Evolutionary conservation across 192 early-diverging fungal genomes (phyloP).

Genomic region (Coemansia aciculifera): DNA sequence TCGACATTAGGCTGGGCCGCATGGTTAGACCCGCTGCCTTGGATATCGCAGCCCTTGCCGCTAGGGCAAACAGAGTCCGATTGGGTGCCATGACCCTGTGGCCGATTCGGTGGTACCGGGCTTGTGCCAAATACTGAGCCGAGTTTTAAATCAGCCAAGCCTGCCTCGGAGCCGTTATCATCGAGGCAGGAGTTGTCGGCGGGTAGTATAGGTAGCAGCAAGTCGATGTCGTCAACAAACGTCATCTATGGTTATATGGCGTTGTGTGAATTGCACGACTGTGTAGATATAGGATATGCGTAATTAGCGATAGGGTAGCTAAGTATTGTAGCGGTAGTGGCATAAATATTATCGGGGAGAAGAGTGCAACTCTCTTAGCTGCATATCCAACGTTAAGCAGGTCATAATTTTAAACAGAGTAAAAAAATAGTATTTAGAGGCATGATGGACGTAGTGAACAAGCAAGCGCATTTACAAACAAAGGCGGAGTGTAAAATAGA

Average conservation of each 20-base stretch:
- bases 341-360: not conserved
- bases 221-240: conserved; percentile 12
- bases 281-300: not conserved
- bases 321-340: not conserved
- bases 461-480: not conserved
- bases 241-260: not conserved
- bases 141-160: not conserved
- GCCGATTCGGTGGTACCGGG: not conserved
- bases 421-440: not conserved
- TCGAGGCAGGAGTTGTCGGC: not conserved
- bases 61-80: not conserved
- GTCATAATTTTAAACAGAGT: not conserved
- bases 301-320: not conserved
- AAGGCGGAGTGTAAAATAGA: not conserved
- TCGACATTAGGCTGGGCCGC: not conserved
- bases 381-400: not conserved
- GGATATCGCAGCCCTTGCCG: not conserved
- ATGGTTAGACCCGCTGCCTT: not conserved
- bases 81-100: not conserved
- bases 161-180: not conserved
- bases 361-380: not conserved
- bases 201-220: conserved; percentile 6
- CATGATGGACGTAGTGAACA: not conserved
- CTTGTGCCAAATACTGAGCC: not conserved
- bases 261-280: not conserved